Evolutionary conservation across 345 rosid genomes (phyloP).

Genomic region (Brassica juncea): DNA sequence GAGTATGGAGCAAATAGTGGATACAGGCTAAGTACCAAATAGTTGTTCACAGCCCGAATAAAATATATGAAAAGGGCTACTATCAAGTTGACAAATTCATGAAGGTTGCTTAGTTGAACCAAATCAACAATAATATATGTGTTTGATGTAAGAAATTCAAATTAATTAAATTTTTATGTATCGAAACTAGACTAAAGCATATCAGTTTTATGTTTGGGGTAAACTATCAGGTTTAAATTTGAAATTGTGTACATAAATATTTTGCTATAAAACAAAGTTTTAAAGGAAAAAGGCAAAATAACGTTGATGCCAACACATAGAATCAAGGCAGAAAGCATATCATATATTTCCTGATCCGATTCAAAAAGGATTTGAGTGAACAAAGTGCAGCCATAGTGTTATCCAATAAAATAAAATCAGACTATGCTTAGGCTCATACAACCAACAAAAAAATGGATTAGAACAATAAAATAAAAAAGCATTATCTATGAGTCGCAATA

Average conservation of each 20-base stretch:
- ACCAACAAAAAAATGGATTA: background rate
- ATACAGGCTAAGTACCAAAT: no score
- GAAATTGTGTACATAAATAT: background rate
- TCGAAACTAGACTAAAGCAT: no score
- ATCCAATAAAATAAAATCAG: background rate
- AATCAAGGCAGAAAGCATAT: slow-evolving; percentile 7
- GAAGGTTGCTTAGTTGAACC: no score
- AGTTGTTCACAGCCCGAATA: no score
- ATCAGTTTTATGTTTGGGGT: no score
- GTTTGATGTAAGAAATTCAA: no score
- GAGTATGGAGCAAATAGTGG: no score
- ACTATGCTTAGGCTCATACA: background rate
- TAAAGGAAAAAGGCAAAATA: background rate
- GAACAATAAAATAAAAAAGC: background rate
- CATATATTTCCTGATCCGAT: slow-evolving; percentile 18
- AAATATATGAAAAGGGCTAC: no score
- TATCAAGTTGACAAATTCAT: no score
- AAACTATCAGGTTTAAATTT: background rate
- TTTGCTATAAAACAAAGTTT: background rate
- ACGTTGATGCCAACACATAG: background rate
- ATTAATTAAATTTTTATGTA: no score
- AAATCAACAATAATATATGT: no score
- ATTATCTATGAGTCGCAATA: slow-evolving; percentile 4
- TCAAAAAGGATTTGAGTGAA: slow-evolving; percentile 15
- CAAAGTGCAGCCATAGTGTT: slow-evolving; percentile 1